phyloP scores from a whole-genome alignment of 305 asterid genomes.

The Fraxinus paxiana region DNA sequence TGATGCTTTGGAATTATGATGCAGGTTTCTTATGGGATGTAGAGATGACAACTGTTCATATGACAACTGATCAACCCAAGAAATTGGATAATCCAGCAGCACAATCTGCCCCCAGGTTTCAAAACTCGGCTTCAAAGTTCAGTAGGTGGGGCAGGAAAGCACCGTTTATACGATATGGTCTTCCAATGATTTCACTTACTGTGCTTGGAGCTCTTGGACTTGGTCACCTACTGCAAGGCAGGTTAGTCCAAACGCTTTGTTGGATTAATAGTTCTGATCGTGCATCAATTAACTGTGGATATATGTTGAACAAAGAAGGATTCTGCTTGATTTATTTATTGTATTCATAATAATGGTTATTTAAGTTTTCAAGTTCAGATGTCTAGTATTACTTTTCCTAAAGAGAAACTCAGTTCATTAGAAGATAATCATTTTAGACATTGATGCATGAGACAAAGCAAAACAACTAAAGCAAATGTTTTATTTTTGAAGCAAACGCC shows the following conservation, averaged over 20 bases:
- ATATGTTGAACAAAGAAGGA: neutral
- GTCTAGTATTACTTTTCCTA: neutral
- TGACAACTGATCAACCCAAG: slow-evolving; percentile 36
- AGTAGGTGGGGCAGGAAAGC: slow-evolving; percentile 77
- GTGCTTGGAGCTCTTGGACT: slow-evolving; percentile 89
- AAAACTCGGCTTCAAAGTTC: slow-evolving; percentile 46
- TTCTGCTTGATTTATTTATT: neutral
- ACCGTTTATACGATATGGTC: slow-evolving; percentile 84
- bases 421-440: neutral
- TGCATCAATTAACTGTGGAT: neutral
- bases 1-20: neutral
- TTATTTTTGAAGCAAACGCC: neutral
- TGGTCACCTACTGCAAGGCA: slow-evolving; percentile 89
- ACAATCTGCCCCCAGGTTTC: slow-evolving; percentile 31
- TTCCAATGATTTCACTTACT: slow-evolving; percentile 89
- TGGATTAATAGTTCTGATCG: neutral
- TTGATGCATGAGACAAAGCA: neutral
- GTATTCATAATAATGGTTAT: neutral
- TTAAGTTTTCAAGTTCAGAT: neutral
- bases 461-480: neutral
- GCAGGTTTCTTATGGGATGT: slow-evolving; percentile 11
- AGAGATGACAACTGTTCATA: slow-evolving; percentile 29
- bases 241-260: slow-evolving; percentile 45
- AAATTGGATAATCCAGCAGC: slow-evolving; percentile 33
- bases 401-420: neutral